These are phyloP conservation scores for Micractinium sp. DNA, from an alignment of 139 green algal species.

Conservation along the genomic window DNA sequence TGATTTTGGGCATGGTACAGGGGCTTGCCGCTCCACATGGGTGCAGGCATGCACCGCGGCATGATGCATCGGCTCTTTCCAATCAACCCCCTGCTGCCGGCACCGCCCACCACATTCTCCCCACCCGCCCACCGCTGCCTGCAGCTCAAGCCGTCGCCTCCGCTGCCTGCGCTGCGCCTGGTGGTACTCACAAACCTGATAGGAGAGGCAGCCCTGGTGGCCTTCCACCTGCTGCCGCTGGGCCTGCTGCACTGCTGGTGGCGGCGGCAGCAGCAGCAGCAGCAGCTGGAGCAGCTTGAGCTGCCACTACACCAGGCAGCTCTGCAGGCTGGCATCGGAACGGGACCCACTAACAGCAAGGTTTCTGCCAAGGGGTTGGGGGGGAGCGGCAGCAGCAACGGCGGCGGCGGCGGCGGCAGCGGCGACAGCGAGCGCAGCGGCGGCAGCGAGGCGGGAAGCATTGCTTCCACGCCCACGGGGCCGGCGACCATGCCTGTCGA, in stretches of 20 bases:
- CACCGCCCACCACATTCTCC: not conserved
- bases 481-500: not conserved
- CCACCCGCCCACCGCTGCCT: not conserved
- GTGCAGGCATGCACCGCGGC: not conserved
- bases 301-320: not conserved
- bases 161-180: slow-evolving; percentile 15
- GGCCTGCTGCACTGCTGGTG: not conserved
- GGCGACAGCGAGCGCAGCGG: not conserved
- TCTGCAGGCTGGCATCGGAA: no score
- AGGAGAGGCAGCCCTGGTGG: slow-evolving; percentile 17
- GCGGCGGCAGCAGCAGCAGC: not conserved
- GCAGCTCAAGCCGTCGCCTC: not conserved
- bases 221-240: not conserved
- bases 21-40: not conserved
- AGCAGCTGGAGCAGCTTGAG: not conserved
- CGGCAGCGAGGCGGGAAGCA: not conserved
- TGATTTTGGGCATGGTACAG: no score
- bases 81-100: not conserved
- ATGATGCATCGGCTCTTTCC: not conserved
- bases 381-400: not conserved
- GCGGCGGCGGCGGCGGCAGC: not conserved
- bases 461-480: not conserved
- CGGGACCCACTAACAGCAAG: no score
- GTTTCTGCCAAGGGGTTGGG: not conserved
- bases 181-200: slow-evolving; percentile 23